Conservation (phyloP, 805 yeast genomes). For the Saturnispora sekii region DNA sequence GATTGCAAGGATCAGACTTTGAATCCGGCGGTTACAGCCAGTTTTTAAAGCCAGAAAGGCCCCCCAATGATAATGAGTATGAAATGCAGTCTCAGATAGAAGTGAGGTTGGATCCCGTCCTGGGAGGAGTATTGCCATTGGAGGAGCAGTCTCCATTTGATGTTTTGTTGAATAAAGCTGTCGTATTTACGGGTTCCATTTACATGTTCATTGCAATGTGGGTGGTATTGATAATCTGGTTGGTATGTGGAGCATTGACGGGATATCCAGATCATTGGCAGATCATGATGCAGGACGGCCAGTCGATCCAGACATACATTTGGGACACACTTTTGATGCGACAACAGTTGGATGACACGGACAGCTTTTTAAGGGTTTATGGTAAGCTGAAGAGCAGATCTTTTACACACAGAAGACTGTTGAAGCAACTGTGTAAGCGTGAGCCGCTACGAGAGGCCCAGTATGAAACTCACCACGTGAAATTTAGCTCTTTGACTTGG, state of each 20-base stretch:
- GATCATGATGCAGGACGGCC: conserved; percentile 34
- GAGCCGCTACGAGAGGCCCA: neutral
- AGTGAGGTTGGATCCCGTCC: no score
- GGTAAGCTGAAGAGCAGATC: conserved; percentile 26
- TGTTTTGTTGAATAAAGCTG: conserved; percentile 7
- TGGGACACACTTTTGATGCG: conserved; percentile 34
- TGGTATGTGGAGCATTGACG: conserved; percentile 19
- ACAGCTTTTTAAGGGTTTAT: conserved; percentile 19
- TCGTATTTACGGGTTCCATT: conserved; percentile 15
- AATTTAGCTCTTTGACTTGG: conserved; percentile 22
- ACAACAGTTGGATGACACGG: conserved; percentile 27
- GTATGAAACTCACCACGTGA: conserved; percentile 9
- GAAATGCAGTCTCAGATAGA: no score
- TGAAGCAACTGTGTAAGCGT: neutral
- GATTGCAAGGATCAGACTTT: neutral
- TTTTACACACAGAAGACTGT: conserved; percentile 16
- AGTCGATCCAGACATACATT: conserved; percentile 30
- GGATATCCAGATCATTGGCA: conserved; percentile 30
- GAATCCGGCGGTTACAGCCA: neutral
- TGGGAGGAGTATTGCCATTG: neutral
- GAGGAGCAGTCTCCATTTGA: conserved; percentile 11
- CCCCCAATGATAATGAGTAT: no score
- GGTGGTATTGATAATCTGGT: conserved; percentile 16
- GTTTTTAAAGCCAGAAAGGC: neutral
- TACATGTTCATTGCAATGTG: conserved; percentile 21